A percentile compares a stretch with the other conserved stretches of the same genome.
Conservation (phyloP, 306 rosid species). For the Malus orientalis region DNA sequence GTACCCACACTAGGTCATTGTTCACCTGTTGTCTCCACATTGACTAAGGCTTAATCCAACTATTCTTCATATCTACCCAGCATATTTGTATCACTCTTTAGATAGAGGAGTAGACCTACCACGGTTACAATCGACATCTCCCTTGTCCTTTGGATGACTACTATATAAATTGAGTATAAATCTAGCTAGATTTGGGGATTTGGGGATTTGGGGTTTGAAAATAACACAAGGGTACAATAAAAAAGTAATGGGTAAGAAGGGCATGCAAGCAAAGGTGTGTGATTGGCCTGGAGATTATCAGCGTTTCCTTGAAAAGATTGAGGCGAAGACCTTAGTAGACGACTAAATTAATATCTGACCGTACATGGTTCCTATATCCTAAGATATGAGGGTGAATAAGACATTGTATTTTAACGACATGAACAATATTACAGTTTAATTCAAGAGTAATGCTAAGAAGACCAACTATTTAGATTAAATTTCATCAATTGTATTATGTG, state of each 20-base stretch:
- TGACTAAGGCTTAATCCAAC: neutral
- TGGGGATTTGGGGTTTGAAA: neutral
- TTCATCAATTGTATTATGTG: no score
- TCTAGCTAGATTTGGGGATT: neutral
- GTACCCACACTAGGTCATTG: no score
- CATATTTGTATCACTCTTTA: neutral
- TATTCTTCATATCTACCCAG: neutral
- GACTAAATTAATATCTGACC: slow-evolving; percentile 50
- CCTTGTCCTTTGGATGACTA: neutral
- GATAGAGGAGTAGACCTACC: neutral
- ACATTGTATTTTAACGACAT: neutral
- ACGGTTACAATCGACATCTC: neutral
- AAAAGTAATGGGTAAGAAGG: slow-evolving; percentile 1
- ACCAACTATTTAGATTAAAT: no score
- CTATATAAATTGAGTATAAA: neutral
- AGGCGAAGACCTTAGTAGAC: slow-evolving; percentile 22
- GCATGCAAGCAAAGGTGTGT: slow-evolving; percentile 1
- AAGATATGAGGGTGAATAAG: slow-evolving; percentile 14
- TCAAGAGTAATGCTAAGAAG: no score
- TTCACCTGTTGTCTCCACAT: neutral
- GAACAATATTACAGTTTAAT: neutral
- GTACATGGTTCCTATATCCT: neutral
- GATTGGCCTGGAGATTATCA: slow-evolving; percentile 9
- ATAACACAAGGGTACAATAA: neutral
- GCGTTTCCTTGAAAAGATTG: neutral